Evolutionary conservation across 768 basidiomycete genomes (phyloP).

Genomic region (Suillus bovinus): DNA sequence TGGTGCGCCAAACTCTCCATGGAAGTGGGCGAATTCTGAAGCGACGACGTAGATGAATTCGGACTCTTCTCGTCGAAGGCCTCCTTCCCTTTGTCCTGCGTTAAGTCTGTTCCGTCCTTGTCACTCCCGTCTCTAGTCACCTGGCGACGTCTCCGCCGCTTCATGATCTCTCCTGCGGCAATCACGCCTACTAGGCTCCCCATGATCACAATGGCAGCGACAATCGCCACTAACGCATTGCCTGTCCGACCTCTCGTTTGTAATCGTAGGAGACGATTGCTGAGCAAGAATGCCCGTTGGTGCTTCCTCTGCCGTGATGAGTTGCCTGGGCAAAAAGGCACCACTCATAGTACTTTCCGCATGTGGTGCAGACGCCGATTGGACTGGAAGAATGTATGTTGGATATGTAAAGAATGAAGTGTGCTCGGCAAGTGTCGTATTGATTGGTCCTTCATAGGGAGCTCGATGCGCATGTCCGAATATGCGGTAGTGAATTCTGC

Average conservation of each 20-base stretch:
- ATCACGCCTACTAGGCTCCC: slow-evolving; percentile 28
- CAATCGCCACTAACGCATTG: slow-evolving; percentile 22
- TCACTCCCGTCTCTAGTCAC: background rate
- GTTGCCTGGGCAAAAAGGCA: background rate
- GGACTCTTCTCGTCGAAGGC: background rate
- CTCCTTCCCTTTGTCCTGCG: background rate
- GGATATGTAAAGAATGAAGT: background rate
- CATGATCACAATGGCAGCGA: slow-evolving; percentile 27
- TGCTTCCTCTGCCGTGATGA: background rate
- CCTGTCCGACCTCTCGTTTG: slow-evolving; percentile 13
- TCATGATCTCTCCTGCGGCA: slow-evolving; percentile 28
- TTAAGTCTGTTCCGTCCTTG: background rate
- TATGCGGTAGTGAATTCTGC: slow-evolving; percentile 1
- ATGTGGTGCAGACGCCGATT: background rate
- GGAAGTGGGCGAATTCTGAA: background rate
- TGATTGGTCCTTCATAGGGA: background rate
- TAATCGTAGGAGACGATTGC: background rate
- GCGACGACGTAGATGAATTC: background rate
- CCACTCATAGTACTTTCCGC: background rate
- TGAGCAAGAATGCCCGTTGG: slow-evolving; percentile 1
- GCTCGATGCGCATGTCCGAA: slow-evolving; percentile 1
- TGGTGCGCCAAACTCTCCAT: background rate
- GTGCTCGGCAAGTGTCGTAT: background rate
- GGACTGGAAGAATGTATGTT: background rate
- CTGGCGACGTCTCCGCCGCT: slow-evolving; percentile 9